Evolutionary conservation across 2,329 filamentous ascomycete genomes (phyloP).

Genomic region (Mycosphaerelloides madeirae): DNA sequence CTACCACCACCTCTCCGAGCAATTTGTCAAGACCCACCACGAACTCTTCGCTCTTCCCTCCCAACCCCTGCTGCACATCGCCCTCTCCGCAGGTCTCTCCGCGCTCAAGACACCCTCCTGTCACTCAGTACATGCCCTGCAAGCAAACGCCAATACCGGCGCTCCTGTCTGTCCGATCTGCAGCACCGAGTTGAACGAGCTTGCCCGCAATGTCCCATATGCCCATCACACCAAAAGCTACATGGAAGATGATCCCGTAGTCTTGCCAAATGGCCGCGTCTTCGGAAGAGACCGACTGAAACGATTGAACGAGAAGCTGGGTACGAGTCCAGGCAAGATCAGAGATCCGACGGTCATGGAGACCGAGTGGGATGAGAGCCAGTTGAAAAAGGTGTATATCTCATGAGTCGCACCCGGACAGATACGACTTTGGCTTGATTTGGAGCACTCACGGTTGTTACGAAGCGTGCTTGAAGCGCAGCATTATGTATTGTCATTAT

Average conservation of each 20-base stretch:
- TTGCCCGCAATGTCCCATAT: conserved; percentile 84
- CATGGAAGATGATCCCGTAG: conserved; percentile 78
- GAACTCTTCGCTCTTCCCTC: conserved; percentile 76
- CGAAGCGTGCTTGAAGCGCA: too few relatives aligned
- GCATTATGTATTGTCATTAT: too few relatives aligned
- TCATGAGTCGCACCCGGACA: conserved; percentile 49
- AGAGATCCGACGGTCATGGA: conserved; percentile 67
- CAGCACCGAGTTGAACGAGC: conserved; percentile 86
- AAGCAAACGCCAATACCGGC: conserved; percentile 58
- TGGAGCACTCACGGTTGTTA: too few relatives aligned
- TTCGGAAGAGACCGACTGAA: conserved; percentile 73
- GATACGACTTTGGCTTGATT: too few relatives aligned
- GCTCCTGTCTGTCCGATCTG: conserved; percentile 89
- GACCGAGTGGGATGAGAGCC: conserved; percentile 57
- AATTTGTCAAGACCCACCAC: conserved; percentile 85
- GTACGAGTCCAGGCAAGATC: conserved; percentile 60
- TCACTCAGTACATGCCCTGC: conserved; percentile 61
- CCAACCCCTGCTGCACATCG: conserved; percentile 81
- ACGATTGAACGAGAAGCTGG: conserved; percentile 74
- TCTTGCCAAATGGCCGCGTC: conserved; percentile 81
- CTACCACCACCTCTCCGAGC: conserved; percentile 69
- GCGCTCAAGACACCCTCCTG: conserved; percentile 94
- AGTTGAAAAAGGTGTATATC: conserved; percentile 85
- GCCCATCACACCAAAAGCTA: conserved; percentile 93
- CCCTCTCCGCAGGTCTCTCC: conserved; percentile 83